A percentile compares a stretch with the other conserved stretches of the same genome.
These are phyloP conservation scores for Leishmania aethiopica DNA, from an alignment of 208 protist species.

Conservation along the genomic window DNA sequence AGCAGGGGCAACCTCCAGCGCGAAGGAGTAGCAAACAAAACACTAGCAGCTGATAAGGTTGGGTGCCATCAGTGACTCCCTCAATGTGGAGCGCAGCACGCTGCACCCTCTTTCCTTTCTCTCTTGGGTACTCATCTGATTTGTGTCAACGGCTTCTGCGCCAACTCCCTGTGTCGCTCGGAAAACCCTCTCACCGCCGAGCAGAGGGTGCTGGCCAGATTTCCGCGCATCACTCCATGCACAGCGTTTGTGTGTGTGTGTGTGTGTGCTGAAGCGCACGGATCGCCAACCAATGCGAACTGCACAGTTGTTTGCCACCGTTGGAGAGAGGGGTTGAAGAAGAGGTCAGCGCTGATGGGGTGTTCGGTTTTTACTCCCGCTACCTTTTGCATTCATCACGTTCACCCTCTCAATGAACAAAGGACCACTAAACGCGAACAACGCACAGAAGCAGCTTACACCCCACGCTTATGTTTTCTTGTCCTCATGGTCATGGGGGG, in stretches of 20 bases:
- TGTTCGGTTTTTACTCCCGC: background rate
- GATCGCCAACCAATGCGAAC: background rate
- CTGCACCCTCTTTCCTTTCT: background rate
- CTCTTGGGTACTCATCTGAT: background rate
- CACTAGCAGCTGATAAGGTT: background rate
- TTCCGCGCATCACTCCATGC: background rate
- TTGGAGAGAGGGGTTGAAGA: background rate
- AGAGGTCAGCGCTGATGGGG: background rate
- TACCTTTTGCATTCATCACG: background rate
- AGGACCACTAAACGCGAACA: no score
- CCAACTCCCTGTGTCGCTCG: background rate
- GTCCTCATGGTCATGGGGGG: background rate
- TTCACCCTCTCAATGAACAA: background rate
- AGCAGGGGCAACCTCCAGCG: slow-evolving; percentile 38
- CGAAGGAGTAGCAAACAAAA: background rate
- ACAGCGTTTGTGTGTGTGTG: background rate
- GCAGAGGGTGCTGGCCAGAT: background rate
- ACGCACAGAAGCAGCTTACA: background rate
- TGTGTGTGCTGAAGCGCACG: no score
- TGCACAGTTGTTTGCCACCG: background rate
- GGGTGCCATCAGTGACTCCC: background rate
- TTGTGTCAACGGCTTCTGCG: background rate
- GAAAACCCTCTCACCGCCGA: background rate
- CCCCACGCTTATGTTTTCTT: background rate
- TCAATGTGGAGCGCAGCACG: background rate